Conservation (phyloP, 306 rosid species). For the Pyrus bretschneideri region DNA sequence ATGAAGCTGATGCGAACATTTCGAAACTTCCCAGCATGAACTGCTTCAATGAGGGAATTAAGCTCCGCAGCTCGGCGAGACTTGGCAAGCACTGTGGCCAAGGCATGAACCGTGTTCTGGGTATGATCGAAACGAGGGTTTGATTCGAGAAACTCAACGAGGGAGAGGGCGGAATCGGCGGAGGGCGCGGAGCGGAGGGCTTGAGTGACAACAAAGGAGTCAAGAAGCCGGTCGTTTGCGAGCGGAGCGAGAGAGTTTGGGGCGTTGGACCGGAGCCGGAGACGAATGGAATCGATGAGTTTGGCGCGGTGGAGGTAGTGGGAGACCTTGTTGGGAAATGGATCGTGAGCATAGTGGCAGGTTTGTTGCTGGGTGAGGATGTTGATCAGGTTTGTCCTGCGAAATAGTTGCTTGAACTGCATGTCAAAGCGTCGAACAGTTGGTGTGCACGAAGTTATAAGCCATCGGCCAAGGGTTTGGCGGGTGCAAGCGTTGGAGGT, state of each 20-base stretch:
- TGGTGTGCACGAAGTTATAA: background rate
- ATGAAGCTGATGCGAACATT: constrained; percentile 44
- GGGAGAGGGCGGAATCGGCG: constrained; percentile 56
- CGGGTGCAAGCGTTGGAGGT: background rate
- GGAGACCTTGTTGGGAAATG: constrained; percentile 56
- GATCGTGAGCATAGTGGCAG: constrained; percentile 46
- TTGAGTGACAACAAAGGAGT: constrained; percentile 59
- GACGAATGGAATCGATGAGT: constrained; percentile 69
- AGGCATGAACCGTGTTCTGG: constrained; percentile 56
- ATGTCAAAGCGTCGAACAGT: constrained; percentile 17
- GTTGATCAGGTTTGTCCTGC: constrained; percentile 13
- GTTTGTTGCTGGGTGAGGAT: constrained; percentile 33
- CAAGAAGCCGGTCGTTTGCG: constrained; percentile 43
- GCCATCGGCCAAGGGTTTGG: background rate
- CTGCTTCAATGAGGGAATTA: constrained; percentile 39
- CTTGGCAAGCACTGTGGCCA: constrained; percentile 69
- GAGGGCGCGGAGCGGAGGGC: constrained; percentile 71
- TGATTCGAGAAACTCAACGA: constrained; percentile 32
- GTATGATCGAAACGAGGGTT: constrained; percentile 42
- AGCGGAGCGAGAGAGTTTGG: constrained; percentile 37
- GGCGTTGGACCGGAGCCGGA: constrained; percentile 41
- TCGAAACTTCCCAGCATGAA: constrained; percentile 36
- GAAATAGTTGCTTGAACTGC: constrained; percentile 22
- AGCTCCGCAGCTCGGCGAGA: constrained; percentile 38
- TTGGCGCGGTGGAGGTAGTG: constrained; percentile 76